These are phyloP conservation scores for Camelina laxa DNA, from an alignment of 345 rosid genomes.

Conservation along the genomic window DNA sequence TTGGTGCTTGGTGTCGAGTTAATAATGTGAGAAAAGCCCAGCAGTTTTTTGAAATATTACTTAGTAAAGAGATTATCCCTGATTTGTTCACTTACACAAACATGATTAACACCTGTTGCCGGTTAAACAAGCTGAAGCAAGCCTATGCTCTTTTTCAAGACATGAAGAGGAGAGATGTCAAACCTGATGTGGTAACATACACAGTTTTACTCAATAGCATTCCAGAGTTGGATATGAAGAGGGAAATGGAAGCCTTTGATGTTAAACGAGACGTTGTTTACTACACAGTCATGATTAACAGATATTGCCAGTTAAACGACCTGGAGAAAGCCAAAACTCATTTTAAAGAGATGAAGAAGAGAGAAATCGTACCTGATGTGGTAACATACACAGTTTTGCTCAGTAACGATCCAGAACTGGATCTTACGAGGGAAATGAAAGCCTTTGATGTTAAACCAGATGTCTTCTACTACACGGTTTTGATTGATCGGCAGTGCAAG, in stretches of 20 bases:
- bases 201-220: slow-evolving; percentile 58
- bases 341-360: slow-evolving; percentile 33
- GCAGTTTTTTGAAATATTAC: slow-evolving; percentile 43
- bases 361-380: slow-evolving; percentile 62
- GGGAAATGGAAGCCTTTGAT: slow-evolving; percentile 37
- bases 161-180: slow-evolving; percentile 61
- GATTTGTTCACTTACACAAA: slow-evolving; percentile 62
- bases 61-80: slow-evolving; percentile 48
- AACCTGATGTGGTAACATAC: slow-evolving; percentile 62
- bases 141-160: slow-evolving; percentile 54
- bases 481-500: slow-evolving; percentile 63
- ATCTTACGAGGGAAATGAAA: slow-evolving; percentile 54
- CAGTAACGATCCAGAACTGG: slow-evolving; percentile 40
- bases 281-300: slow-evolving; percentile 34
- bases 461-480: slow-evolving; percentile 61
- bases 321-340: slow-evolving; percentile 13
- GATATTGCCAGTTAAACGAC: slow-evolving; percentile 12
- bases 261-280: slow-evolving; percentile 33
- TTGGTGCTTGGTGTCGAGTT: slow-evolving; percentile 57
- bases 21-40: slow-evolving; percentile 54
- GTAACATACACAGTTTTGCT: slow-evolving; percentile 65
- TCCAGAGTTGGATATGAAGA: slow-evolving; percentile 32
- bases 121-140: slow-evolving; percentile 43
- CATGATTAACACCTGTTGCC: slow-evolving; percentile 68
- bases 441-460: slow-evolving; percentile 54